phyloP scores from a whole-genome alignment of 306 rosid genomes.

The Cucumis hystrix region DNA sequence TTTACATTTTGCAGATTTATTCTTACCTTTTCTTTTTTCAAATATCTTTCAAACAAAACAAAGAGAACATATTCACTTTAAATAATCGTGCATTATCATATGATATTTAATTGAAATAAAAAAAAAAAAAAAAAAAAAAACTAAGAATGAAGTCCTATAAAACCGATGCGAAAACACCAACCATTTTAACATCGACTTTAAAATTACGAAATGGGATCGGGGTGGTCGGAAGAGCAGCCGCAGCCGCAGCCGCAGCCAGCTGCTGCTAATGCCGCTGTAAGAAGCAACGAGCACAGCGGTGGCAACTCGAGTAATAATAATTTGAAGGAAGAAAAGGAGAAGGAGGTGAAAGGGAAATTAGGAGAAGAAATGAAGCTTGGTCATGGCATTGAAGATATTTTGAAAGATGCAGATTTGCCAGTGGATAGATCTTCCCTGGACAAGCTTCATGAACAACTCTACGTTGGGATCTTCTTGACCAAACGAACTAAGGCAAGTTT shows the following conservation, averaged over 20 bases:
- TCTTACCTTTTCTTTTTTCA: neutral
- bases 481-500: slow-evolving; percentile 19
- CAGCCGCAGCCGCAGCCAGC: neutral
- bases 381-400: slow-evolving; percentile 8
- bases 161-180: neutral
- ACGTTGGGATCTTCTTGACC: slow-evolving; percentile 18
- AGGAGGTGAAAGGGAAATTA: neutral
- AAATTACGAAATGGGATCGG: slow-evolving; percentile 13
- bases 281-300: neutral
- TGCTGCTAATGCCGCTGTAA: neutral
- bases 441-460: slow-evolving; percentile 9
- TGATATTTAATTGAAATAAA: neutral
- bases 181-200: no score
- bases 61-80: neutral
- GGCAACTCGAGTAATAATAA: neutral
- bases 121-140: no score
- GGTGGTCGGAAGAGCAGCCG: slow-evolving; percentile 15
- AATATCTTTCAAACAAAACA: neutral
- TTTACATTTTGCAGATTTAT: neutral
- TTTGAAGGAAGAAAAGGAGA: neutral
- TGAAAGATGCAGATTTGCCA: slow-evolving; percentile 17
- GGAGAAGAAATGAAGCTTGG: neutral
- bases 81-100: neutral
- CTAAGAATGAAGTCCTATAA: neutral
- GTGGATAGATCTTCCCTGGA: slow-evolving; percentile 9